phyloP scores from a whole-genome alignment of 2,329 filamentous ascomycete species.

The Ustulina deusta region DNA sequence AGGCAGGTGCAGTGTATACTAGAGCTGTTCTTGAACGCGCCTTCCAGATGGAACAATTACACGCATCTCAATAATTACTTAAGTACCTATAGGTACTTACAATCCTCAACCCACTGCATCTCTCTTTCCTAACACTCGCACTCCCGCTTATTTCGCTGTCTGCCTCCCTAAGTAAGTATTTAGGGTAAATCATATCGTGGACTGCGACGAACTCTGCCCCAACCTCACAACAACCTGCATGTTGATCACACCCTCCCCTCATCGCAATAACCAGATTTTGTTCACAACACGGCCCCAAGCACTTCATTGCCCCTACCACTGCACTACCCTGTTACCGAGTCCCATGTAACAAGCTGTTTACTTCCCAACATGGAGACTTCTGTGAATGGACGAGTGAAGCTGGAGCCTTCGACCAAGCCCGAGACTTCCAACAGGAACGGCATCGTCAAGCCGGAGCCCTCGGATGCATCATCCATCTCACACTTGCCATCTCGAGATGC shows the following conservation, averaged over 20 bases:
- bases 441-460: slow-evolving; percentile 29
- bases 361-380: slow-evolving; percentile 16
- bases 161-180: neutral
- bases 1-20: too few relatives aligned
- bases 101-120: neutral
- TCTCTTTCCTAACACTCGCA: neutral
- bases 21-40: neutral
- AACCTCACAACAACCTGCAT: neutral
- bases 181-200: neutral
- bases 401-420: slow-evolving; percentile 5
- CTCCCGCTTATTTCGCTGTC: neutral
- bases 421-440: neutral
- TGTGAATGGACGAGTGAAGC: slow-evolving; percentile 9
- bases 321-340: neutral
- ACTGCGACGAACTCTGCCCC: neutral
- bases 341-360: neutral
- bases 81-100: too few relatives aligned
- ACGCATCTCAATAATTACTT: too few relatives aligned
- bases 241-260: neutral
- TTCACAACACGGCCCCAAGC: neutral
- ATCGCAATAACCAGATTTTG: neutral
- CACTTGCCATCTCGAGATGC: neutral
- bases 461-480: slow-evolving; percentile 17
- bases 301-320: neutral
- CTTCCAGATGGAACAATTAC: neutral